Percentiles rank a stretch among this genome's conserved stretches.
Evolutionary conservation across 306 rosid genomes (phyloP).

Genomic region (Vigna radiata): DNA sequence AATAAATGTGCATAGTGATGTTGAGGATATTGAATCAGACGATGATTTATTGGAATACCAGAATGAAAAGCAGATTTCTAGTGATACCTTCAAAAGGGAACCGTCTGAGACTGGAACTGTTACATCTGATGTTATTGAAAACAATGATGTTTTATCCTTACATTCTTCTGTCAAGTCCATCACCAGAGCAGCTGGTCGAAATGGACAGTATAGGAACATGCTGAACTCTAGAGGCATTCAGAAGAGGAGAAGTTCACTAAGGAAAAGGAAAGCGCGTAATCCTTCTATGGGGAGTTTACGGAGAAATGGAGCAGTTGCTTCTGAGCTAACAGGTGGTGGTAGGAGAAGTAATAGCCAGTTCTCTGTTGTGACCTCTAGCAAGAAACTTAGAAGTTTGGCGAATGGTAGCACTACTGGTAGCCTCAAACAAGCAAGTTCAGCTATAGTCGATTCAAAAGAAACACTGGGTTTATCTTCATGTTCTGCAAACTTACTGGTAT

Average conservation of each 20-base stretch:
- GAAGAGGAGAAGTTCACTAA: slow-evolving; percentile 76
- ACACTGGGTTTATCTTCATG: slow-evolving; percentile 57
- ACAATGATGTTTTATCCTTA: slow-evolving; percentile 35
- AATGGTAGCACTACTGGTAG: slow-evolving; percentile 37
- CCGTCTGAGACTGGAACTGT: slow-evolving; percentile 27
- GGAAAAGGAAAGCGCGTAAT: slow-evolving; percentile 66
- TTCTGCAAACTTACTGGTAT: slow-evolving; percentile 64
- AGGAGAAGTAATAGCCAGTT: slow-evolving; percentile 51
- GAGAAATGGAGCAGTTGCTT: slow-evolving; percentile 48
- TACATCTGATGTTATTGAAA: slow-evolving; percentile 40
- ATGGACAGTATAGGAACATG: slow-evolving; percentile 53
- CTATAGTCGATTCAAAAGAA: slow-evolving; percentile 23
- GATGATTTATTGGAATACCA: slow-evolving; percentile 49
- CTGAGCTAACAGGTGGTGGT: slow-evolving; percentile 48
- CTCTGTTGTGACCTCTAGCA: slow-evolving; percentile 44
- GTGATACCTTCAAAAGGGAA: slow-evolving; percentile 26
- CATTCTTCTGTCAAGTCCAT: slow-evolving; percentile 49
- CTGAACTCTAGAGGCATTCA: slow-evolving; percentile 60
- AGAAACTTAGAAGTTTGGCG: slow-evolving; percentile 51
- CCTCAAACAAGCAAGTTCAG: slow-evolving; percentile 50
- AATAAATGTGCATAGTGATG: slow-evolving; percentile 42
- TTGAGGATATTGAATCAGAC: slow-evolving; percentile 43
- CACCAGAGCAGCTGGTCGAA: slow-evolving; percentile 57
- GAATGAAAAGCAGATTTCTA: slow-evolving; percentile 31
- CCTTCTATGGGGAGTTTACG: slow-evolving; percentile 49